Base-by-base conservation (phyloP, 192 early-diverging fungal genomes). In the Phycomyces nitens region DNA sequence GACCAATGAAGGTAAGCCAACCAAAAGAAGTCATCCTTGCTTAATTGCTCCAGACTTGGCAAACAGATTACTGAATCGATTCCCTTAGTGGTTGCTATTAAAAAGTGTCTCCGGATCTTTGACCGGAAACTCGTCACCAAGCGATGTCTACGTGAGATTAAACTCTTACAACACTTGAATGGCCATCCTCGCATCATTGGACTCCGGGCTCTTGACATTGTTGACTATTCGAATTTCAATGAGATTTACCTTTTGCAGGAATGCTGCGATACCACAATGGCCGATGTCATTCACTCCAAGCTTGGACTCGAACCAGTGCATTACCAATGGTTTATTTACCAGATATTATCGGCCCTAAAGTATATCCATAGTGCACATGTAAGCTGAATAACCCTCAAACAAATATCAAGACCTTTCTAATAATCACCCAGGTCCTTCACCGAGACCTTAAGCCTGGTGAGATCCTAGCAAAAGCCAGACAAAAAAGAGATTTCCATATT, bases 141-240 rank as follows among this genome's bases (percentile, higher is more conserved):
- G 77, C 82, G 95, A 53, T 91, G 89, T 39, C 69, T 97, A 51
- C 84, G 95, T 29, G 95, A 97, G 77, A 85, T 97, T 66, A 97
- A 97, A 73, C 78, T 97, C 11, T 82, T 97, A 68, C 80, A 88
- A 52, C 94, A 97, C 67, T 90, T 97, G 55, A 93, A 89, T 68
- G 94, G 94, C 38, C 92, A 97, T 68, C 64, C 71, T 50, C 60
- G 62, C 67, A 75, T 83, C 61, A 63, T 65, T 49, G 62, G 56
- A 52, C 58, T 90, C 24, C 63, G 83, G 50, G 88, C 89, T 62
- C 80, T 90, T 76, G 88, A 91, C 54, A 84, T 91, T 56, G 77
- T 81, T 50, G 82, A 89, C 62, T 67, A 75, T 20, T 59, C 68
- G 22, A 62, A 57, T 54, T 85, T 82, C 65, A 72, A 68, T 53